A percentile compares a stretch with the other conserved stretches of the same genome.
Evolutionary conservation across 768 basidiomycete species (phyloP).

Genomic region (Ramaria sp.): DNA sequence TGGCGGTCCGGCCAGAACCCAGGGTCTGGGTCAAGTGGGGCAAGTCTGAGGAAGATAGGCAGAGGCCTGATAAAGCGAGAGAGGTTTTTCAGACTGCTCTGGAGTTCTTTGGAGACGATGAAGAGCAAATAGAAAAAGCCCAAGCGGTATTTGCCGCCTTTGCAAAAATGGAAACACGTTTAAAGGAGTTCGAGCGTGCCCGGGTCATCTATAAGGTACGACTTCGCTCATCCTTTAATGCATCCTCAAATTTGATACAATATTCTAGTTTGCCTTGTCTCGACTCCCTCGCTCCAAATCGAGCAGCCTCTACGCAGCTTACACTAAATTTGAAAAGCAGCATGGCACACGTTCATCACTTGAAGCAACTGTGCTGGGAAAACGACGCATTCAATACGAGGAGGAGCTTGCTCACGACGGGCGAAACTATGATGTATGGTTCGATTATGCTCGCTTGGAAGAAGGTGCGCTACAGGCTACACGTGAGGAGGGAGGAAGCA

Average conservation of each 20-base stretch:
- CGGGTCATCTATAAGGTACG: constrained; percentile 91
- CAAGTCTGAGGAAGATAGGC: constrained; percentile 53
- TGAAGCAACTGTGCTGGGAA: constrained; percentile 90
- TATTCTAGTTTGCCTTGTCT: constrained; percentile 77
- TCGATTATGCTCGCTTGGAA: constrained; percentile 89
- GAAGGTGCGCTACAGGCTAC: constrained; percentile 76
- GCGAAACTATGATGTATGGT: constrained; percentile 96
- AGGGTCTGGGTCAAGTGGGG: constrained; percentile 59
- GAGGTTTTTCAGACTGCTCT: constrained; percentile 87
- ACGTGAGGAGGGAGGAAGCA: constrained; percentile 54
- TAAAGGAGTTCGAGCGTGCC: constrained; percentile 95
- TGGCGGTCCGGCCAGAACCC: constrained; percentile 54
- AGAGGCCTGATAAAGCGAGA: constrained; percentile 55
- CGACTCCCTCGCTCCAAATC: constrained; percentile 91
- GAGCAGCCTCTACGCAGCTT: constrained; percentile 75
- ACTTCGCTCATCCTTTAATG: background rate
- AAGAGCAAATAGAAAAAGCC: constrained; percentile 78
- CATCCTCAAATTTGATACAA: background rate
- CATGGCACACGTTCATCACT: constrained; percentile 82
- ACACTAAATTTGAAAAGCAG: constrained; percentile 97
- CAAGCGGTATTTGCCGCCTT: constrained; percentile 90
- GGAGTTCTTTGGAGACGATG: constrained; percentile 84
- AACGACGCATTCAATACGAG: constrained; percentile 97
- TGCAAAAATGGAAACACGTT: constrained; percentile 92
- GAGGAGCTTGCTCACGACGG: constrained; percentile 89